phyloP scores from a whole-genome alignment of 2,329 filamentous ascomycete species.

The Colletotrichum cordylinicola region DNA sequence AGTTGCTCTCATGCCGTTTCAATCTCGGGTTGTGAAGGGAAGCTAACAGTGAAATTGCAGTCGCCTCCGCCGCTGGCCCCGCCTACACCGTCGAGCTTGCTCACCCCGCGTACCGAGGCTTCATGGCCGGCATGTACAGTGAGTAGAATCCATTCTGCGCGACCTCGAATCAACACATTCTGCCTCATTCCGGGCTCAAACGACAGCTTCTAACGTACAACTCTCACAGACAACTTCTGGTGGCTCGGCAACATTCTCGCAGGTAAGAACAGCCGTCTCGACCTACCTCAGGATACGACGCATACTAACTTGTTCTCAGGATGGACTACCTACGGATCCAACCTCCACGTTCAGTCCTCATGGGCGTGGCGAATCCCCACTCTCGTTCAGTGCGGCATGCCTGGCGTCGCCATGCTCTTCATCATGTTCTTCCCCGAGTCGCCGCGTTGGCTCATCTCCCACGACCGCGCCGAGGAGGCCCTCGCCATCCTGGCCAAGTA shows the following conservation, averaged over 20 bases:
- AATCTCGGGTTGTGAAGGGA: background rate
- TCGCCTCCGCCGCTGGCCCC: slow-evolving; percentile 64
- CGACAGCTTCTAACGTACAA: background rate
- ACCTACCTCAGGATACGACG: background rate
- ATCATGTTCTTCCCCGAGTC: slow-evolving; percentile 76
- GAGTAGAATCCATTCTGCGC: slow-evolving; percentile 39
- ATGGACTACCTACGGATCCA: slow-evolving; percentile 53
- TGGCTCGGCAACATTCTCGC: slow-evolving; percentile 60
- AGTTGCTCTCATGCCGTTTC: background rate
- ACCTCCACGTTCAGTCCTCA: slow-evolving; percentile 31
- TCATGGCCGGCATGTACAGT: slow-evolving; percentile 55
- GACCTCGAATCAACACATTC: background rate
- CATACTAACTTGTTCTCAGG: slow-evolving; percentile 31
- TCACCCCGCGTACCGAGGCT: slow-evolving; percentile 65
- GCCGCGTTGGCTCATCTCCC: slow-evolving; percentile 73
- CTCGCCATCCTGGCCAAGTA: slow-evolving; percentile 62
- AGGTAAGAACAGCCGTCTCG: slow-evolving; percentile 25
- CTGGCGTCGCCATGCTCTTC: slow-evolving; percentile 55
- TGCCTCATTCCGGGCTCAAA: background rate
- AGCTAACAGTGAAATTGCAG: background rate
- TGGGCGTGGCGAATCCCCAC: slow-evolving; percentile 66
- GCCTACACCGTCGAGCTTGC: slow-evolving; percentile 68
- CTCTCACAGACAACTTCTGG: slow-evolving; percentile 44
- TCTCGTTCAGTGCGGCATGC: slow-evolving; percentile 51
- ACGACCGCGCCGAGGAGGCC: slow-evolving; percentile 62